These are phyloP conservation scores for Platanus orientalis DNA, from an alignment of 164 flowering plant species.

Conservation along the genomic window DNA sequence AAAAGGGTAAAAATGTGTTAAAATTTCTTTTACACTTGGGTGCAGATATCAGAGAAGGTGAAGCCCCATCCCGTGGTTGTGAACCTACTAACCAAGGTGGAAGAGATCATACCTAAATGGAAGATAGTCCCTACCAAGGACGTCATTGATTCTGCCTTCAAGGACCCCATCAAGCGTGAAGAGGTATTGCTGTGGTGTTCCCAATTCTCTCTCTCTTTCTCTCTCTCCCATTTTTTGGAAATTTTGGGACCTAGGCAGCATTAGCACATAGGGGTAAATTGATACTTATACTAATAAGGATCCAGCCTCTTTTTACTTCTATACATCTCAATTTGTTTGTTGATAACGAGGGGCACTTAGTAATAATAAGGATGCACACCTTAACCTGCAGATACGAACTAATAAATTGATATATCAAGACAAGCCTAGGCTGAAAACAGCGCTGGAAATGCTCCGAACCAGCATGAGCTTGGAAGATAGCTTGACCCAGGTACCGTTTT, in stretches of 20 bases:
- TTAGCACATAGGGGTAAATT: too few species aligned
- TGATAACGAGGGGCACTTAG: too few species aligned
- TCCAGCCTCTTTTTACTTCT: too few species aligned
- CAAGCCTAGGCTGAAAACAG: constrained; percentile 93
- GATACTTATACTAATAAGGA: too few species aligned
- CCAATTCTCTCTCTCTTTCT: too few species aligned
- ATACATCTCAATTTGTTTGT: too few species aligned
- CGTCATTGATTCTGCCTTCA: constrained; percentile 86
- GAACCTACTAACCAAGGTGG: constrained; percentile 67
- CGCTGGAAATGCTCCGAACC: constrained; percentile 85
- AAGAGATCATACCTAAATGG: constrained; percentile 94
- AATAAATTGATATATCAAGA: constrained; percentile 88
- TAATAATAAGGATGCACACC: too few species aligned
- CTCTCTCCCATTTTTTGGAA: too few species aligned
- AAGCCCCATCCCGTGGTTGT: constrained; percentile 90
- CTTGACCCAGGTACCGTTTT: constrained; percentile 48
- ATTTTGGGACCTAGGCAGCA: too few species aligned
- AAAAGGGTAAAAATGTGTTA: too few species aligned
- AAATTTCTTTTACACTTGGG: too few species aligned
- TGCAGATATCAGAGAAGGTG: constrained; percentile 94
- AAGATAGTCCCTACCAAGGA: constrained; percentile 93
- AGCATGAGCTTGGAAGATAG: constrained; percentile 79
- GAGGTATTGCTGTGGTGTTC: too few species aligned
- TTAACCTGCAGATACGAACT: constrained; percentile 50
- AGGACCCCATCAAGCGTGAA: constrained; percentile 86